A percentile compares a stretch with the other conserved stretches of the same genome.
These are phyloP conservation scores for Apiospora phragmitis DNA, from an alignment of 2,329 filamentous ascomycete species.

Conservation along the genomic window DNA sequence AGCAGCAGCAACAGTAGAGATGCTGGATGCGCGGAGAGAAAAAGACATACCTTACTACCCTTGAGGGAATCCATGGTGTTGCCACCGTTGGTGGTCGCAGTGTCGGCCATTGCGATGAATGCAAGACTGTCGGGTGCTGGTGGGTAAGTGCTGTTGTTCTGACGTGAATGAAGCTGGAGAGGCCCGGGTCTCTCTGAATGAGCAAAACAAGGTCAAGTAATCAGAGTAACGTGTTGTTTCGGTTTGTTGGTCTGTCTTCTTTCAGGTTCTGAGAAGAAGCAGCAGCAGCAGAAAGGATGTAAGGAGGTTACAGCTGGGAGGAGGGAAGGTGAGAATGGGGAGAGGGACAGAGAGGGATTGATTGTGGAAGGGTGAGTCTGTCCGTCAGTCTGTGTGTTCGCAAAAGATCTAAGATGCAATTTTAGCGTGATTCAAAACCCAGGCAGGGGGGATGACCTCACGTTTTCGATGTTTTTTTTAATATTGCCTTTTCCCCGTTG, in stretches of 20 bases:
- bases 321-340: neutral
- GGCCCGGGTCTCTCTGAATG: neutral
- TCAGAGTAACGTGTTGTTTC: neutral
- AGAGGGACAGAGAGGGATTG: neutral
- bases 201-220: neutral
- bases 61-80: constrained; percentile 49
- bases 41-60: constrained; percentile 52
- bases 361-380: neutral
- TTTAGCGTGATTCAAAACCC: constrained; percentile 9
- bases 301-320: neutral
- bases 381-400: constrained; percentile 1
- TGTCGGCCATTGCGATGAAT: constrained; percentile 37
- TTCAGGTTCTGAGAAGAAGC: neutral
- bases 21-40: constrained; percentile 7
- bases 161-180: neutral
- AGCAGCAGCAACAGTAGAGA: constrained; percentile 12
- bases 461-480: neutral
- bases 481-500: neutral
- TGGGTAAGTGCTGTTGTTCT: neutral
- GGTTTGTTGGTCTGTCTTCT: neutral
- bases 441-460: constrained; percentile 8
- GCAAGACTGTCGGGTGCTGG: neutral
- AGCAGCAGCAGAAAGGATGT: neutral
- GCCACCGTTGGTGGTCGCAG: constrained; percentile 47
- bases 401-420: constrained; percentile 9